Base-by-base conservation (phyloP, 2,329 filamentous ascomycete species). In the Colletotrichum tanaceti region DNA sequence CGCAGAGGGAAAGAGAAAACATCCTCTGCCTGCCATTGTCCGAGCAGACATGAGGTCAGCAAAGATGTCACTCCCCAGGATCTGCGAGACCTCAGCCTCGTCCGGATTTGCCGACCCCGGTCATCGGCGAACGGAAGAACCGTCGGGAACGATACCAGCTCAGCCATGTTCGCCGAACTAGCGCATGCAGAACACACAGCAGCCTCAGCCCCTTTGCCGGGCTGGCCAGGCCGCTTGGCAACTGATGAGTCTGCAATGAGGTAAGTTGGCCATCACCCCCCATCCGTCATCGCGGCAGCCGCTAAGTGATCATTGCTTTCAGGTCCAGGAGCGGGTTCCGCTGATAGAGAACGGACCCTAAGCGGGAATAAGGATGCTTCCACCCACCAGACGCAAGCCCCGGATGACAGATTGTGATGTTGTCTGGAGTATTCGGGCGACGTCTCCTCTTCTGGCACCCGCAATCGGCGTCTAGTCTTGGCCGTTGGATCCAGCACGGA, bases 1-100 rank as follows among this genome's bases (percentile, higher is more conserved):
- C 44, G 18, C 16, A 7, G 14, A 28, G 18, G 54, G 54, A 11
- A 32, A 9, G 32, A 35, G 32, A 10, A 16, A 58, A 58, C 28
- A 32, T 22, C 20, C 13, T 35, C 6, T 47, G 55, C 20, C 6
- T 47, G 55, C 55, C 41, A 22, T 2, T 24, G 35, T 41, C 44
- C 44, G n/a, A 60, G 32, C 32, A 52, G 22, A 60, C 46, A 35
- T 60, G 46, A 60, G 44, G 32, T 2, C 28, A 22, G 16, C 38
- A 38, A 10, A 38, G 38, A 38, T 28, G 54, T 7, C 22, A 38
- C 22, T 53, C 38, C 38, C 16, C 16, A 39, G 35, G 38, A 53
- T 59, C 54, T 58, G 62, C 55, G 57, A 57, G 47, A 32, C 28
- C 39, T 18, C 63, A 60, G 44, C 54, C 44, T 67, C 52, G 59